phyloP scores from a whole-genome alignment of 805 yeast genomes.

The Teunomyces atbi region DNA sequence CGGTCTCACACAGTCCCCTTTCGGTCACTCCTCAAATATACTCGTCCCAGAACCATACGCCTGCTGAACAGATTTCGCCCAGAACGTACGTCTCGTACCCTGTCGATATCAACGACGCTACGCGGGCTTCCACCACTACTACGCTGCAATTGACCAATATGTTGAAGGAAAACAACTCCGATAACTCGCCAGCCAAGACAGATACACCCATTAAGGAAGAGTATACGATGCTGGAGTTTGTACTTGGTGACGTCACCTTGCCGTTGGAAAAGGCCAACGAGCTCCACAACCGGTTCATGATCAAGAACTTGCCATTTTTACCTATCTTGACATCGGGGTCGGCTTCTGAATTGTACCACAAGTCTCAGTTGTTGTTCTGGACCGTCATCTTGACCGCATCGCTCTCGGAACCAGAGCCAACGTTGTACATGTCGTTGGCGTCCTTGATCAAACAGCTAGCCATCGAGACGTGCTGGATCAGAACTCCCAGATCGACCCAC shows the following conservation, averaged over 20 bases:
- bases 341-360: slow-evolving; percentile 76
- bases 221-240: slow-evolving; percentile 52
- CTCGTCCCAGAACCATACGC: slow-evolving; percentile 8
- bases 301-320: slow-evolving; percentile 67
- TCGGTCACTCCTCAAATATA: slow-evolving; percentile 8
- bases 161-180: slow-evolving; percentile 21
- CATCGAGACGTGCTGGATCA: slow-evolving; percentile 87
- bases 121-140: slow-evolving; percentile 10
- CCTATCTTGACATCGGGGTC: slow-evolving; percentile 73
- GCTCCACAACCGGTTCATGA: slow-evolving; percentile 67
- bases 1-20: slow-evolving; percentile 1
- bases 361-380: slow-evolving; percentile 87
- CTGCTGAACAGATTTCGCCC: slow-evolving; percentile 9
- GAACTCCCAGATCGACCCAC: slow-evolving; percentile 91
- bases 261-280: slow-evolving; percentile 66
- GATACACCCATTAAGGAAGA: slow-evolving; percentile 8
- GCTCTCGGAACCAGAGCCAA: slow-evolving; percentile 82
- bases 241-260: slow-evolving; percentile 71
- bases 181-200: slow-evolving; percentile 26
- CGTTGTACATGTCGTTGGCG: slow-evolving; percentile 70
- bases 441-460: slow-evolving; percentile 81
- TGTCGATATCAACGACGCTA: slow-evolving; percentile 15
- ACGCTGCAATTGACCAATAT: slow-evolving; percentile 16
- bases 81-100: slow-evolving; percentile 7
- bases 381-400: slow-evolving; percentile 85